Percentiles rank a stretch among this genome's conserved stretches.
These are phyloP conservation scores for Odonthalia washingtoniensis DNA, from an alignment of 31 red algal species.

Conservation along the genomic window DNA sequence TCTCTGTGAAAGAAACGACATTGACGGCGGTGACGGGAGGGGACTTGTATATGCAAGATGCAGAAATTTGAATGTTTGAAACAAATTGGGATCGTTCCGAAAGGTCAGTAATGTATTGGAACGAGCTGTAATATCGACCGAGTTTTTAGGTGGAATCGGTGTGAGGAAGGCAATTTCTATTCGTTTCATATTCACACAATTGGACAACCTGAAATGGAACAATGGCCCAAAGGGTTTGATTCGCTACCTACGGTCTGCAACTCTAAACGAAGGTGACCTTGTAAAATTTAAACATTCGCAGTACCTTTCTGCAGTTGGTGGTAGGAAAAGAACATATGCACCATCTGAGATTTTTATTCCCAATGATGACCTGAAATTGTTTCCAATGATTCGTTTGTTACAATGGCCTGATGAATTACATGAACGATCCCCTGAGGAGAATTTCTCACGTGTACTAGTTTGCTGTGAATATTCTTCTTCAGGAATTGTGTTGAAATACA, in stretches of 20 bases:
- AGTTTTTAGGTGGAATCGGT: constrained; percentile 67
- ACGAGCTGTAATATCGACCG: constrained; percentile 45
- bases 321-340: constrained; percentile 62
- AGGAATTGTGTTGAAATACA: constrained; percentile 33
- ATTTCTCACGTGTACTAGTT: constrained; percentile 55
- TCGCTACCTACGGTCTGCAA: constrained; percentile 63
- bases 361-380: constrained; percentile 57
- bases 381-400: constrained; percentile 48
- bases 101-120: constrained; percentile 42
- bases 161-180: constrained; percentile 79
- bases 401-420: constrained; percentile 57
- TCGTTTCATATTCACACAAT: constrained; percentile 75
- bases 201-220: constrained; percentile 66
- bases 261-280: constrained; percentile 55
- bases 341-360: too few relatives aligned
- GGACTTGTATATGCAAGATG: constrained; percentile 70
- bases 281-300: constrained; percentile 50
- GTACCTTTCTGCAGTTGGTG: constrained; percentile 57
- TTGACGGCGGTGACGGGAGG: constrained; percentile 37
- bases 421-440: constrained; percentile 29
- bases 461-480: constrained; percentile 32
- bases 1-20: too few relatives aligned
- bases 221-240: too few relatives aligned
- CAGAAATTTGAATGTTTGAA: constrained; percentile 68
- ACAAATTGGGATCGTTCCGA: constrained; percentile 51